These are phyloP conservation scores for Lipomyces spencermartinsiae DNA, from an alignment of 805 yeast genomes.

Conservation along the genomic window DNA sequence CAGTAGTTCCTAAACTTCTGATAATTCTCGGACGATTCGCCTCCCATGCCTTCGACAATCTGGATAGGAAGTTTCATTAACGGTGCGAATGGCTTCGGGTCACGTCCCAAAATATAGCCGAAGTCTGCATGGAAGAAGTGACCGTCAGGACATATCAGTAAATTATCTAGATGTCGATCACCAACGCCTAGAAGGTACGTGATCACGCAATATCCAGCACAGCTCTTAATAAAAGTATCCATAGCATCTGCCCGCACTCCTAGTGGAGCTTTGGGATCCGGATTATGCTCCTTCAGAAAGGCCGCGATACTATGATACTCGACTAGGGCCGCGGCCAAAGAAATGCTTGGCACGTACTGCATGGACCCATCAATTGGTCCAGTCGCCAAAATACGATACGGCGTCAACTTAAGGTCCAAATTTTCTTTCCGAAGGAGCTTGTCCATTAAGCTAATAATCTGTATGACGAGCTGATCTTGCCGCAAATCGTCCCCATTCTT, in stretches of 20 bases:
- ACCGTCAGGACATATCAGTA: slow-evolving; percentile 80
- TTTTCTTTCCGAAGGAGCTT: slow-evolving; percentile 85
- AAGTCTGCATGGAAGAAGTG: slow-evolving; percentile 97
- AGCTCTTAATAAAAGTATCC: slow-evolving; percentile 93
- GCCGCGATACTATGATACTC: slow-evolving; percentile 78
- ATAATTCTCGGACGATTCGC: slow-evolving; percentile 82
- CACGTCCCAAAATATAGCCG: slow-evolving; percentile 95
- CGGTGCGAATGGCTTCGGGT: slow-evolving; percentile 99
- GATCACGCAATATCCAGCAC: slow-evolving; percentile 95
- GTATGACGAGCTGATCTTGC: slow-evolving; percentile 97
- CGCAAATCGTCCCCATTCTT: slow-evolving; percentile 95
- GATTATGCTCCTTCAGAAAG: slow-evolving; percentile 70
- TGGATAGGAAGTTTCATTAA: slow-evolving; percentile 97
- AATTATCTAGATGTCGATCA: slow-evolving; percentile 92
- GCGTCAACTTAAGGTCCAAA: slow-evolving; percentile 83
- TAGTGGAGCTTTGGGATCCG: slow-evolving; percentile 51
- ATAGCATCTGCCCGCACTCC: slow-evolving; percentile 67
- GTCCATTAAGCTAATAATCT: slow-evolving; percentile 90
- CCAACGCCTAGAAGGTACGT: slow-evolving; percentile 96
- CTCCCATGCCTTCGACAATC: slow-evolving; percentile 98
- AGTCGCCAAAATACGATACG: slow-evolving; percentile 89
- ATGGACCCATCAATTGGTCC: slow-evolving; percentile 91
- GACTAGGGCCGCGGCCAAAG: slow-evolving; percentile 77
- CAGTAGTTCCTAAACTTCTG: slow-evolving; percentile 89
- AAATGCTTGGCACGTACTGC: slow-evolving; percentile 92